phyloP scores from a whole-genome alignment of 2,329 filamentous ascomycete genomes.

The Hymenoscyphus fraxineus region DNA sequence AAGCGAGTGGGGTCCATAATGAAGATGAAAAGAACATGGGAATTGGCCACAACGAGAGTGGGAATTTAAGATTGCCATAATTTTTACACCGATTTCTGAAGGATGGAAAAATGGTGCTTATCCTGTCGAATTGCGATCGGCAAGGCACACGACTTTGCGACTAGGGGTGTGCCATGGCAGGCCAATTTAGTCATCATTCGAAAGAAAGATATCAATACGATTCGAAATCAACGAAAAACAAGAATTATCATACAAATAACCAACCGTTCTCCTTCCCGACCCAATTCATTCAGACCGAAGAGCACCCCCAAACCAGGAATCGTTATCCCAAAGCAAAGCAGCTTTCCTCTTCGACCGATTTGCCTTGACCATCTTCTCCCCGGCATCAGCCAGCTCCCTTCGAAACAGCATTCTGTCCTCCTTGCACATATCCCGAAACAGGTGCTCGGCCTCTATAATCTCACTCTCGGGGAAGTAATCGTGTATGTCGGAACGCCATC shows the following conservation, averaged over 20 bases:
- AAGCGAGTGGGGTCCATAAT: not conserved
- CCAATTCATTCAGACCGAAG: not conserved
- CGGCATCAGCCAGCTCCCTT: slow-evolving; percentile 17
- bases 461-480: slow-evolving; percentile 17
- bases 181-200: too few relatives aligned
- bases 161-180: too few relatives aligned
- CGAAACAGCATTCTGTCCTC: slow-evolving; percentile 14
- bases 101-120: too few relatives aligned
- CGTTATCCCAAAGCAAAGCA: not conserved
- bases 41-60: too few relatives aligned
- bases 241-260: not conserved
- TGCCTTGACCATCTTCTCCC: slow-evolving; percentile 12
- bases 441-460: not conserved
- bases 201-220: not conserved
- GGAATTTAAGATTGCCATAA: too few relatives aligned
- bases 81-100: too few relatives aligned
- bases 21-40: too few relatives aligned
- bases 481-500: slow-evolving; percentile 18
- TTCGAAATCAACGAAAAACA: not conserved
- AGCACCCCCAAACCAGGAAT: not conserved
- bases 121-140: too few relatives aligned
- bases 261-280: too few relatives aligned
- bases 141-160: too few relatives aligned
- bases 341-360: slow-evolving; percentile 8
- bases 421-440: slow-evolving; percentile 6